Evolutionary conservation across 2,329 filamentous ascomycete species (phyloP), one percentile per base, ranked within the genome.

Genomic region (Colletotrichum chrysophilum): DNA sequence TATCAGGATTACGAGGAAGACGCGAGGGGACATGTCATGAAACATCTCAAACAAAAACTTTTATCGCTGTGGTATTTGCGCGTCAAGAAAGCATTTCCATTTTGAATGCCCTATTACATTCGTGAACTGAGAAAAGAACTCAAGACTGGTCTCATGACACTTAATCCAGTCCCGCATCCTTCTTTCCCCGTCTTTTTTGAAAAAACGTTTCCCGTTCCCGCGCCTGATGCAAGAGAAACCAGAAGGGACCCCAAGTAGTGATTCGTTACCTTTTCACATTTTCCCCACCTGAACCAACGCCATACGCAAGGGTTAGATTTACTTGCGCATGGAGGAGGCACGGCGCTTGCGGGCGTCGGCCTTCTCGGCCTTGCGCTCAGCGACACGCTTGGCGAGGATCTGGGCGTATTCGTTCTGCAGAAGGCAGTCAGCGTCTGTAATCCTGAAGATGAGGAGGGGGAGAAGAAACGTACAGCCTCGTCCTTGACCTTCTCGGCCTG

Each of bases 401-500:
- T 96, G 93, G 83, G 96, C 94, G 89, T 99, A 99, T 90, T 99
- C 97, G 91, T 95, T 96, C 96, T 98, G 82, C 52, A 21, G 70
- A 26, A 26, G 16, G 66, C 73, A 77, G 82, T 89, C 83, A 88
- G 87, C 79, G 4, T 64, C 26, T 26, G 26, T 26, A 26, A 26
- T 26, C 26, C 26, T 26, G 26, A 26, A 26, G 26, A 26, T 26
- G 26, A 26, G 26, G 26, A 26, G 26, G 26, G 26, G 26, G 26
- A 26, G 26, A 26, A 26, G 26, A 26, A 79, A 93, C 94, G 87
- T 95, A 98, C 97, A 86, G 97, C 97, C 92, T 98, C 96, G 87
- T 99, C 97, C 93, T 98, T 98, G 91, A 95, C 93, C 89, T 96
- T 94, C 92, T 99, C 97, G 85, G 96, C 90, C 87, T 96, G 95